Evolutionary conservation across 1,139 yeast genomes (phyloP).

Genomic region (Yamadazyma diospyri): DNA sequence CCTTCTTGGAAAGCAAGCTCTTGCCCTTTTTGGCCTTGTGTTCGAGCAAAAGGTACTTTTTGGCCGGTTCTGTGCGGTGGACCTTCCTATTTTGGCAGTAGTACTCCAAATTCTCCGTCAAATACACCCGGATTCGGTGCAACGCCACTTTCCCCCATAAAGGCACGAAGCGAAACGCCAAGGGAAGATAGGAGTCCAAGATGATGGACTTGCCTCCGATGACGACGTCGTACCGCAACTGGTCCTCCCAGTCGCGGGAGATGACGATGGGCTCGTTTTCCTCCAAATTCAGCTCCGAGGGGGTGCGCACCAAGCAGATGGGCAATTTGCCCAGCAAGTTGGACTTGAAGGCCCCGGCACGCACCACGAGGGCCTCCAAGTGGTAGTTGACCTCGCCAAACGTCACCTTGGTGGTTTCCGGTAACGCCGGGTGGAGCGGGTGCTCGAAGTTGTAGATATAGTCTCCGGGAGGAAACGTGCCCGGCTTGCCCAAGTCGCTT

Average conservation of each 20-base stretch:
- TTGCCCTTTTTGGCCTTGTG: constrained; percentile 62
- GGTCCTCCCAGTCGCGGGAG: constrained; percentile 90
- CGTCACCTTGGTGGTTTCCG: constrained; percentile 75
- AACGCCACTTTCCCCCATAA: constrained; percentile 76
- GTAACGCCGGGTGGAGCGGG: constrained; percentile 75
- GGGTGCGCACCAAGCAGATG: constrained; percentile 68
- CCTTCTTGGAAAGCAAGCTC: constrained; percentile 29
- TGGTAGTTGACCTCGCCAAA: constrained; percentile 76
- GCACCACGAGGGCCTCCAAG: constrained; percentile 64
- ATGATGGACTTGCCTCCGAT: constrained; percentile 86
- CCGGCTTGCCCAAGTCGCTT: constrained; percentile 25
- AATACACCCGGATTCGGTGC: constrained; percentile 78
- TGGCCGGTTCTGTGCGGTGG: constrained; percentile 86
- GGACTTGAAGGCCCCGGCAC: constrained; percentile 83
- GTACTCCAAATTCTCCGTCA: constrained; percentile 88
- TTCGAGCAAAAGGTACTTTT: constrained; percentile 75
- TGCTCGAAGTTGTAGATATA: constrained; percentile 90
- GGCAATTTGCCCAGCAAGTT: constrained; percentile 64
- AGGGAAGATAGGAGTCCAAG: constrained; percentile 76
- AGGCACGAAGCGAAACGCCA: constrained; percentile 81
- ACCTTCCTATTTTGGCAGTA: constrained; percentile 82
- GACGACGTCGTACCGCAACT: constrained; percentile 81
- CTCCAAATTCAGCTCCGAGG: constrained; percentile 74
- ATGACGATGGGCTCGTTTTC: constrained; percentile 93
- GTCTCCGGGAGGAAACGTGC: constrained; percentile 67